Conservation (phyloP, 1,284 basidiomycete species). For the Ceratobasidium sp. region DNA sequence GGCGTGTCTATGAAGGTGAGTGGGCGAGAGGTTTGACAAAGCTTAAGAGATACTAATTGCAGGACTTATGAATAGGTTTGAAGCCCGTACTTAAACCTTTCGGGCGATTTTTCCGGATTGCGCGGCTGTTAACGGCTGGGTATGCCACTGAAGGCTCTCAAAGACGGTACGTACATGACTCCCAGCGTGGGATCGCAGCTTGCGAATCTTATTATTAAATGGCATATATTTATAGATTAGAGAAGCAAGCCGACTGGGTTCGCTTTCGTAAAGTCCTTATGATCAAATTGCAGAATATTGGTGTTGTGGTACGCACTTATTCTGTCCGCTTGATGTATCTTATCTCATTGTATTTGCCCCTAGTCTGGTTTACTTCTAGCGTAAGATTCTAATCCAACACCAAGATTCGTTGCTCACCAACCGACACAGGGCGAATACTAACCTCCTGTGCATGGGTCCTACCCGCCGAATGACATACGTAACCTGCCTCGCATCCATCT, state of each 20-base stretch:
- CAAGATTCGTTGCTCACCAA: neutral
- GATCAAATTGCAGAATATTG: conserved; percentile 43
- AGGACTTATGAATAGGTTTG: neutral
- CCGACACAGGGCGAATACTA: conserved; percentile 32
- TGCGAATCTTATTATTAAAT: no score
- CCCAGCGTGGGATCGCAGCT: neutral
- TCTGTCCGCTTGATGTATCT: neutral
- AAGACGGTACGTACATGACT: conserved; percentile 15
- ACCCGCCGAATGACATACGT: conserved; percentile 44
- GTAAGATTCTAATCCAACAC: conserved; percentile 11
- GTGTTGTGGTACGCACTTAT: conserved; percentile 26
- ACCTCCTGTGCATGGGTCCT: conserved; percentile 43
- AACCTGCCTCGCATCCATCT: conserved; percentile 40
- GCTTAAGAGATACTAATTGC: neutral
- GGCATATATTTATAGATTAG: conserved; percentile 11
- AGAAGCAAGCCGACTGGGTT: conserved; percentile 34
- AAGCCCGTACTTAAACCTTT: conserved; percentile 6
- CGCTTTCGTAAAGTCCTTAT: conserved; percentile 37
- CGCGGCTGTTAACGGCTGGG: conserved; percentile 25
- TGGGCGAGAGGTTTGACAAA: no score
- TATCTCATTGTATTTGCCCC: neutral
- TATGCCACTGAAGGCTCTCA: conserved; percentile 22
- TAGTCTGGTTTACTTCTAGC: conserved; percentile 46
- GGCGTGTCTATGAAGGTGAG: conserved; percentile 3
- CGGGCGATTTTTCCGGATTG: neutral